Percentiles rank a stretch among this genome's conserved stretches.
Evolutionary conservation across 306 rosid genomes (phyloP).

Genomic region (Pyrus betulifolia): DNA sequence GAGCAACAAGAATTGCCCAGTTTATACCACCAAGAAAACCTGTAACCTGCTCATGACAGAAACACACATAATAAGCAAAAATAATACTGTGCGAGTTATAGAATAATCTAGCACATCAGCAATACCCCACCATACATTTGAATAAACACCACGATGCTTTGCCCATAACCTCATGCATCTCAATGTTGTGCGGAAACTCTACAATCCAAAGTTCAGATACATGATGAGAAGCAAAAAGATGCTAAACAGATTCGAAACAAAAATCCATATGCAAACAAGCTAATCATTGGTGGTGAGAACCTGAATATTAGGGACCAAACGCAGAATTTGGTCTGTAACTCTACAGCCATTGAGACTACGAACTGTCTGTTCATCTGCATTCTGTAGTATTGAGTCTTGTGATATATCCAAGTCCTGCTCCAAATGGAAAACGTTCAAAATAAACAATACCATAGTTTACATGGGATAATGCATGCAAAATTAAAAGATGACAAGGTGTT

Average conservation of each 20-base stretch:
- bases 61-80: constrained; percentile 16
- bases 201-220: constrained; percentile 26
- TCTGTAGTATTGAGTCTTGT: constrained; percentile 76
- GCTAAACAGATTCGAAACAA: background rate
- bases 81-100: constrained; percentile 8
- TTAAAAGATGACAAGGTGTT: background rate
- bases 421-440: constrained; percentile 1
- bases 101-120: background rate
- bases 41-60: constrained; percentile 57
- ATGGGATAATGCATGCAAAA: background rate
- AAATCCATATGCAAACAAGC: background rate
- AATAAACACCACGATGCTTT: constrained; percentile 91
- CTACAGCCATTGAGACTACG: constrained; percentile 96
- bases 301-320: constrained; percentile 96
- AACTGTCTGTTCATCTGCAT: constrained; percentile 94
- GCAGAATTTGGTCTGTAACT: constrained; percentile 88
- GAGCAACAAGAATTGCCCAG: constrained; percentile 97
- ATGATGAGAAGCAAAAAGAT: constrained; percentile 13
- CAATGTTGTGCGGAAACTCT: constrained; percentile 88
- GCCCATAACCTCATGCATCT: constrained; percentile 98
- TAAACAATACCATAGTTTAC: background rate
- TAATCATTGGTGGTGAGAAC: constrained; percentile 24
- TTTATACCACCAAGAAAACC: constrained; percentile 99
- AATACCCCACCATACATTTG: constrained; percentile 55
- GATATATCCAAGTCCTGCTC: constrained; percentile 90